These are phyloP conservation scores for Lichtheimia hyalospora DNA, from an alignment of 371 early-diverging fungal species.

Conservation along the genomic window DNA sequence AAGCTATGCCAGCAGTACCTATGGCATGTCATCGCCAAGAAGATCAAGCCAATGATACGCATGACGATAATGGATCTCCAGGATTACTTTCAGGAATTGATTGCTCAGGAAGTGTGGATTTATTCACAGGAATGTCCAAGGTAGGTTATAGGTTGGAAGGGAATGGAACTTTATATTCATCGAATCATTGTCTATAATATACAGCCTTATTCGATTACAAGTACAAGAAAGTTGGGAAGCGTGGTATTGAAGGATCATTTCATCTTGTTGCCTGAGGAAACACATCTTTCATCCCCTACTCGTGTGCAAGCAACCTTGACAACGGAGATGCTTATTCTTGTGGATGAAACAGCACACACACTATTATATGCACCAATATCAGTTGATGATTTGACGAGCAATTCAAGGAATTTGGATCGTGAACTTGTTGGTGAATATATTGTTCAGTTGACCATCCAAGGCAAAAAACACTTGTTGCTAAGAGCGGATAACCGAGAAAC, in stretches of 20 bases:
- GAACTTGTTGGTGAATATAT: slow-evolving; percentile 33
- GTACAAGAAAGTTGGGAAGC: neutral
- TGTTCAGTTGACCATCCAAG: slow-evolving; percentile 18
- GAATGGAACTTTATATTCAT: neutral
- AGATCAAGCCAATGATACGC: neutral
- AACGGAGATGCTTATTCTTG: slow-evolving; percentile 11
- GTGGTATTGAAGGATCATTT: slow-evolving; percentile 19
- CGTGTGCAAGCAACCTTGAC: slow-evolving; percentile 26
- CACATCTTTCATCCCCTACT: slow-evolving; percentile 5
- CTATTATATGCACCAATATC: slow-evolving; percentile 23
- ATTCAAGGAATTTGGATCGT: slow-evolving; percentile 23
- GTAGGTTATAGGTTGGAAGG: neutral
- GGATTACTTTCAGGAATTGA: slow-evolving; percentile 15
- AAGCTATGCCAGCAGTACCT: slow-evolving; percentile 3
- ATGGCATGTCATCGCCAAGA: neutral
- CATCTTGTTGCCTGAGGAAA: slow-evolving; percentile 12
- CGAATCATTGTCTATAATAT: neutral
- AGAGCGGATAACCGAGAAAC: slow-evolving; percentile 20
- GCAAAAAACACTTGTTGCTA: slow-evolving; percentile 18
- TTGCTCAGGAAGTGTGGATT: slow-evolving; percentile 17
- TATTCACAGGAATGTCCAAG: slow-evolving; percentile 18
- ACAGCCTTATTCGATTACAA: neutral
- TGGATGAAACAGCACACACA: slow-evolving; percentile 4
- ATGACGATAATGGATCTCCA: neutral
- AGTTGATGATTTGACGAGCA: slow-evolving; percentile 22